Evolutionary conservation across 306 rosid genomes (phyloP).

Genomic region (Pyrus communis): DNA sequence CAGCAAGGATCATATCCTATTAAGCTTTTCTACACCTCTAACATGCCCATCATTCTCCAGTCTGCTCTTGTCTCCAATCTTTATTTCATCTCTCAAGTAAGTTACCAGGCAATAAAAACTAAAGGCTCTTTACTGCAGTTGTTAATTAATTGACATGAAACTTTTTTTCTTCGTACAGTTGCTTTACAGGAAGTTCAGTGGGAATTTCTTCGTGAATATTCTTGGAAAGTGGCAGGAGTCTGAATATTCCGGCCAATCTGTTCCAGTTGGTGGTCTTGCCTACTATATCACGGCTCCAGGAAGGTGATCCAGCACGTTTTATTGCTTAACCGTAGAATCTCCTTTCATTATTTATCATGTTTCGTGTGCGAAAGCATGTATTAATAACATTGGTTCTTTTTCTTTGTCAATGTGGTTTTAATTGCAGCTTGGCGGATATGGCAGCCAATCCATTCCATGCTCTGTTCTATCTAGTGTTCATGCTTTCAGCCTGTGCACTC

Average conservation of each 20-base stretch:
- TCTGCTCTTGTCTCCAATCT: constrained; percentile 88
- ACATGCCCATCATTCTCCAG: constrained; percentile 96
- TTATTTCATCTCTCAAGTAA: constrained; percentile 91
- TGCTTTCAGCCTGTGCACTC: constrained; percentile 84
- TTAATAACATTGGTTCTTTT: background rate
- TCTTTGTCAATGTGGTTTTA: background rate
- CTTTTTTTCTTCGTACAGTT: constrained; percentile 31
- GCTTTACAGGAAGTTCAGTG: constrained; percentile 70
- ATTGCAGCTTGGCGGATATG: constrained; percentile 86
- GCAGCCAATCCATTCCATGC: constrained; percentile 98
- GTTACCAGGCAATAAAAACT: background rate
- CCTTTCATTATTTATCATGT: background rate
- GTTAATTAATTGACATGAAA: background rate
- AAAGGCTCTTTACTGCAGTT: background rate
- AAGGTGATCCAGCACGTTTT: constrained; percentile 40
- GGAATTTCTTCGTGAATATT: constrained; percentile 73
- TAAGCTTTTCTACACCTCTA: constrained; percentile 88
- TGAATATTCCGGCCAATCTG: constrained; percentile 77
- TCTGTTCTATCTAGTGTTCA: constrained; percentile 71
- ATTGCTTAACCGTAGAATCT: background rate
- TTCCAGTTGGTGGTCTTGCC: constrained; percentile 93
- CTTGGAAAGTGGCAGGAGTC: constrained; percentile 95
- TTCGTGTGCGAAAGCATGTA: background rate
- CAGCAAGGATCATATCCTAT: constrained; percentile 95
- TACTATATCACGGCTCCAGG: constrained; percentile 89